These are phyloP conservation scores for Trifolium subterraneum DNA, from an alignment of 306 rosid genomes.

Conservation along the genomic window DNA sequence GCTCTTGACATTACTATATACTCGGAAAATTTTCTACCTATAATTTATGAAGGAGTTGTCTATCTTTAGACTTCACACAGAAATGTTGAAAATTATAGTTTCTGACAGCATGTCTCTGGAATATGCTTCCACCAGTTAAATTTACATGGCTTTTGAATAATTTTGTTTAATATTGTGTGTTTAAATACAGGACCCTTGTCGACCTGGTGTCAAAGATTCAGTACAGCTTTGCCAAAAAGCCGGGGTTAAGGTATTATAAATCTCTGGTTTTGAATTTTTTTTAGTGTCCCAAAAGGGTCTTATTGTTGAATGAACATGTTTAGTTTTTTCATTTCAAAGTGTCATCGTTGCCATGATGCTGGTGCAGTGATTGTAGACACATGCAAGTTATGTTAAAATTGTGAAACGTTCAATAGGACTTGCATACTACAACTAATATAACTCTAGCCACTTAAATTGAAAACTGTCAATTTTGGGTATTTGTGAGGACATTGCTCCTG, in stretches of 20 bases:
- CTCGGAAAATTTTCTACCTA: slow-evolving; percentile 2
- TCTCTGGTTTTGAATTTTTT: slow-evolving; percentile 18
- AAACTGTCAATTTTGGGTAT: neutral
- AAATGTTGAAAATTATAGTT: neutral
- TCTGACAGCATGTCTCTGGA: slow-evolving; percentile 5
- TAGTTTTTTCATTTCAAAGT: slow-evolving; percentile 17
- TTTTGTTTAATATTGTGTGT: slow-evolving; percentile 10
- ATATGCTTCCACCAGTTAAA: neutral
- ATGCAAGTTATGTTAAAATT: slow-evolving; percentile 21
- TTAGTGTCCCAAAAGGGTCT: slow-evolving; percentile 8
- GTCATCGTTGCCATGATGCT: neutral
- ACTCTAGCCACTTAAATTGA: neutral
- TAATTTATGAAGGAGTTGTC: neutral
- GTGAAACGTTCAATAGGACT: slow-evolving; percentile 1
- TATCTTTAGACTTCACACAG: slow-evolving; percentile 1
- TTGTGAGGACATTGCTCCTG: neutral
- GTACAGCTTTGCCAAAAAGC: slow-evolving; percentile 88
- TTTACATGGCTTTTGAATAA: neutral
- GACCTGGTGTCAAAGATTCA: slow-evolving; percentile 73
- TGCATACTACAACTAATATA: slow-evolving; percentile 5
- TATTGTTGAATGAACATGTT: slow-evolving; percentile 2
- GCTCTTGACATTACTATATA: neutral
- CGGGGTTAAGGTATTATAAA: slow-evolving; percentile 80
- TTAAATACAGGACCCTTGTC: slow-evolving; percentile 87
- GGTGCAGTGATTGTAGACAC: neutral